Evolutionary conservation across 768 basidiomycete species (phyloP), one percentile per base, ranked within the genome.

Genomic region (Psilocybe sp.): DNA sequence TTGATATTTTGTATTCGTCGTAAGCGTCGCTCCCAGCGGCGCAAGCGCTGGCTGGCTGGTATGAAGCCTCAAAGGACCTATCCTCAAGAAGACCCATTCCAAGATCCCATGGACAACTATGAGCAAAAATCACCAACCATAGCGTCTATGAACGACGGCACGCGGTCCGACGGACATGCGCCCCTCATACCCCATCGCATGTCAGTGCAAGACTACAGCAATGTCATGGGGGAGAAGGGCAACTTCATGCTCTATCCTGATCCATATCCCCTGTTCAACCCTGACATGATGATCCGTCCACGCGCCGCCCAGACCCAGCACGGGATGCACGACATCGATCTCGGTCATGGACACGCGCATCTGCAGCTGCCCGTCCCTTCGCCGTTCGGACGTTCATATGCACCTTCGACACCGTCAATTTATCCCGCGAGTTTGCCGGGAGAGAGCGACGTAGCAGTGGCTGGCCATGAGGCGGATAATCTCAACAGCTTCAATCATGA

Each of bases 391-490:
- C 62, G 60, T 3, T 76, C 72, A 3, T 57, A 63, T 20, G 63
- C 72, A 37, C 73, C 69, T 40, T 78, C 77, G 15, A 76, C 72
- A 40, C 78, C 79, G 41, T 79, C 81, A 0, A 70, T 79, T 23
- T 78, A 80, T 54, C 75, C 79, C 8, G 64, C 73, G 1, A 74
- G 69, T 49, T 59, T 80, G 13, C 72, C 74, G 19, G 64, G 65
- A 34, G 66, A 67, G n/a, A 70, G 71, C 39, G 58, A 60, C 8
- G 62, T 35, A 14, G 42, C 28, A 14, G 19, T 48, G 20, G 35
- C 18, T 10, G 49, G 20, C 32, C 39, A 48, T 16, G 49, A 35
- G 23, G 49, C 43, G 28, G 16, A 41, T n/a, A 44, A 33, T 15
- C 34, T 35, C 6, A 50, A 50, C 23, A 41, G 34, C 13, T 16